Base-by-base conservation (phyloP, 1,284 basidiomycete species). In the Sparassis latifolia region DNA sequence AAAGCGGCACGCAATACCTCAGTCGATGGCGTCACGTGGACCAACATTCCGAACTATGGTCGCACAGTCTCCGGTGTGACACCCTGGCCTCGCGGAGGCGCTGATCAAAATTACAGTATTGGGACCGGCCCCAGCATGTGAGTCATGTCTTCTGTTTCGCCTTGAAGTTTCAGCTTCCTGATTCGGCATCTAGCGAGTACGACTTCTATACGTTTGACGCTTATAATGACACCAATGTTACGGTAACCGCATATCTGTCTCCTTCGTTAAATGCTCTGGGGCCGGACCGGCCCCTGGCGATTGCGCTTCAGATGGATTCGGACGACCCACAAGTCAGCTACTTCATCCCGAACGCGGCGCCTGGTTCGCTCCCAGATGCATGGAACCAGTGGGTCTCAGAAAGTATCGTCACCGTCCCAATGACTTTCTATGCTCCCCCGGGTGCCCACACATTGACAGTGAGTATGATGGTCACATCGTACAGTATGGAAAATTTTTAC, bases 191-290 rank as follows among this genome's bases (percentile, higher is more conserved):
- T 32, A 60, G 58, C 53, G 60, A 58, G 65, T 86, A 86, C 62
- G 82, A 85, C 62, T 86, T 87, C 64, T 80, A 70, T 65, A 79
- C 72, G 43, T 82, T 82, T 69, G 75, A 79, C 63, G 71, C 68
- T 9, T 60, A 63, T 29, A 65, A 64, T 30, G 75, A 76, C 10
- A 66, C 77, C 27, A 79, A 73, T 38, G 62, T 73, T 35, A 65
- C 66, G n/a, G 69, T 80, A 27, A 79, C 72, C 3, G 68, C 77
- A 5, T 69, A 72, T 47, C 70, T 84, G n/a, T 77, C 82, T 0
- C 82, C 84, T 0, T 76, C 80, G 0, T 66, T 82, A 49, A 87
- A 87, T 59, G 73, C 75, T 10, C 68, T 78, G 43, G 79, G 76
- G 1, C 62, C 66, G n/a, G 71, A 76, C 48, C 70, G 77, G 7